Evolutionary conservation across 179 eudicot genomes (phyloP).

Genomic region (Beta corolliflora): DNA sequence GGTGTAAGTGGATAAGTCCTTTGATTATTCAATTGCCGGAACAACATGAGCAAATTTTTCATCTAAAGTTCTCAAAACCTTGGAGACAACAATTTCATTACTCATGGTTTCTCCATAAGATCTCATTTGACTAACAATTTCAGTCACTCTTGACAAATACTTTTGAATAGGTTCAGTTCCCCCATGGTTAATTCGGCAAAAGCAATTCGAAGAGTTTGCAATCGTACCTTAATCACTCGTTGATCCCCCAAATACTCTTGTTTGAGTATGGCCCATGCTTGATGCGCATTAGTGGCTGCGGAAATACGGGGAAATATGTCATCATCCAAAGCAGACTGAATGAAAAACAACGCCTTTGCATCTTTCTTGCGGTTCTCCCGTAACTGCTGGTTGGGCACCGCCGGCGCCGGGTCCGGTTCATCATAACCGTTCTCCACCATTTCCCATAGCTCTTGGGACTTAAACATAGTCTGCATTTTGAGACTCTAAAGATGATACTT

Average conservation of each 20-base stretch:
- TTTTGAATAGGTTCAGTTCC: neutral
- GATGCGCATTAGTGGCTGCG: neutral
- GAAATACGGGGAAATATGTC: neutral
- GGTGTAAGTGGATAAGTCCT: neutral
- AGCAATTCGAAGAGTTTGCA: too few species aligned
- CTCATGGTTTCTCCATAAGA: too few species aligned
- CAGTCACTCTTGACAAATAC: neutral
- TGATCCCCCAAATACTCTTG: neutral
- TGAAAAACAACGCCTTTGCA: neutral
- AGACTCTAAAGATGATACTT: neutral
- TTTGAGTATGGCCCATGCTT: neutral
- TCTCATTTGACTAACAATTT: neutral
- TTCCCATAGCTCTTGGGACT: neutral
- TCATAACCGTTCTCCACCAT: neutral
- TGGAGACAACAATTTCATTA: too few species aligned
- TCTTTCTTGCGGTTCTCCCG: neutral
- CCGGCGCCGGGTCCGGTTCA: neutral
- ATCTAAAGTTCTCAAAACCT: neutral
- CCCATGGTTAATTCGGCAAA: neutral
- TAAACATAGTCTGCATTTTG: neutral
- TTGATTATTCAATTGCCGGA: neutral
- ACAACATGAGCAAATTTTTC: neutral
- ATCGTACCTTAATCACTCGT: too few species aligned
- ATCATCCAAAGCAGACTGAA: neutral
- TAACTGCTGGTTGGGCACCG: neutral